These are phyloP conservation scores for Candida golubevii DNA, from an alignment of 805 yeast species.

Conservation along the genomic window DNA sequence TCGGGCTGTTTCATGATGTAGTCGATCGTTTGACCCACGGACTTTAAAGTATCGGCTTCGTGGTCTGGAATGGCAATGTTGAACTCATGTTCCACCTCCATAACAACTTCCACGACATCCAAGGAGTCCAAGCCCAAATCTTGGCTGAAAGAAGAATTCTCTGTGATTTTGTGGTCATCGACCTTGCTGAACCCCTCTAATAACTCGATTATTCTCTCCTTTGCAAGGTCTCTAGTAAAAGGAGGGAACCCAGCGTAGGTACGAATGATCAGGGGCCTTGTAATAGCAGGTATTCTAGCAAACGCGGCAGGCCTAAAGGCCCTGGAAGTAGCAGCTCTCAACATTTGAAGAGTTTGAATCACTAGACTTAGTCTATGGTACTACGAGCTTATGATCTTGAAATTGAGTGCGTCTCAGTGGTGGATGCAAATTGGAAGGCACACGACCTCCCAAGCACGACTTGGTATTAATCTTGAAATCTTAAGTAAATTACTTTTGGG, in stretches of 20 bases:
- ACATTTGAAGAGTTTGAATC: slow-evolving; percentile 19
- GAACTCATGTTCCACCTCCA: slow-evolving; percentile 46
- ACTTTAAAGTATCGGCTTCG: slow-evolving; percentile 43
- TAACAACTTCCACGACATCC: slow-evolving; percentile 44
- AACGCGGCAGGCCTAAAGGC: slow-evolving; percentile 13
- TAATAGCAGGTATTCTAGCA: slow-evolving; percentile 15
- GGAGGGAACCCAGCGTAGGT: slow-evolving; percentile 56
- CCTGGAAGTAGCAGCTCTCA: slow-evolving; percentile 28
- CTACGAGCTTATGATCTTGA: no score
- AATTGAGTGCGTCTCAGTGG: slow-evolving; percentile 4
- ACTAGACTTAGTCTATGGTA: background rate
- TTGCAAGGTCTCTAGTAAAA: slow-evolving; percentile 57
- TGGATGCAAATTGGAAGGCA: background rate
- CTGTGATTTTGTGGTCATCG: slow-evolving; percentile 36
- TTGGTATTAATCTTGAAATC: background rate
- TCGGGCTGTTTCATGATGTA: slow-evolving; percentile 40
- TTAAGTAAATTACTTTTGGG: no score
- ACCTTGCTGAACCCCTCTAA: slow-evolving; percentile 63
- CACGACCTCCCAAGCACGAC: slow-evolving; percentile 1
- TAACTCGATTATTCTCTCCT: slow-evolving; percentile 58
- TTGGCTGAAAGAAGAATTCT: slow-evolving; percentile 31
- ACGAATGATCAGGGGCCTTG: slow-evolving; percentile 20
- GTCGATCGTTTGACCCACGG: slow-evolving; percentile 44
- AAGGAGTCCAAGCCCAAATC: slow-evolving; percentile 46
- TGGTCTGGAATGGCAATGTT: slow-evolving; percentile 45